phyloP scores from a whole-genome alignment of 352 stramenopile species.

The Globisporangium cylindrosporum region DNA sequence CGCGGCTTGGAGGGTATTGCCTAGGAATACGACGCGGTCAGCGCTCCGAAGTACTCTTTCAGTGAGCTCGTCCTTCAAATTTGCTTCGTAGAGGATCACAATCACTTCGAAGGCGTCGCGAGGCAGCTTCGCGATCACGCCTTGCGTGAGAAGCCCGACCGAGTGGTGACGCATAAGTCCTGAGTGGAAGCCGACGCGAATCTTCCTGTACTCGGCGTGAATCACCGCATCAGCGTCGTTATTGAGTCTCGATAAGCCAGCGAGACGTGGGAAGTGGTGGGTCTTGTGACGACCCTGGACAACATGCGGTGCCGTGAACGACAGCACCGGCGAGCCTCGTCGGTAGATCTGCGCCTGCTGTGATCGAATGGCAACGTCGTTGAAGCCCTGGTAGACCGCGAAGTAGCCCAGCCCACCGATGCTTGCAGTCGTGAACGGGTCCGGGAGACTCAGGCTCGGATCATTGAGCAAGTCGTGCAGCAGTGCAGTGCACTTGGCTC shows the following conservation, averaged over 20 bases:
- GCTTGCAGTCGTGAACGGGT: slow-evolving; percentile 24
- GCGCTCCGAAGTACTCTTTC: slow-evolving; percentile 3
- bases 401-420: slow-evolving; percentile 58
- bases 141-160: slow-evolving; percentile 47
- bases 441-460: slow-evolving; percentile 9
- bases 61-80: slow-evolving; percentile 23
- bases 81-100: slow-evolving; percentile 20
- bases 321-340: slow-evolving; percentile 19
- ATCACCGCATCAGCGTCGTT: background rate
- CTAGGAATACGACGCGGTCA: slow-evolving; percentile 17
- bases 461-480: slow-evolving; percentile 16
- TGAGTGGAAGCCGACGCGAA: slow-evolving; percentile 50
- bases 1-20: slow-evolving; percentile 20
- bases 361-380: slow-evolving; percentile 36
- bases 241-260: background rate
- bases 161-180: slow-evolving; percentile 54
- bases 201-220: background rate
- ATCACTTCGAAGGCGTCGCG: slow-evolving; percentile 30
- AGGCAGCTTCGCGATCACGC: slow-evolving; percentile 30
- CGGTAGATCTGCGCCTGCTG: slow-evolving; percentile 46
- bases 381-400: slow-evolving; percentile 50
- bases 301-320: slow-evolving; percentile 31
- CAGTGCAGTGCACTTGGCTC: slow-evolving; percentile 14
- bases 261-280: slow-evolving; percentile 4
- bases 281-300: slow-evolving; percentile 6